Conservation (phyloP, 495 filamentous ascomycete genomes). For the Oleoguttula mirabilis region DNA sequence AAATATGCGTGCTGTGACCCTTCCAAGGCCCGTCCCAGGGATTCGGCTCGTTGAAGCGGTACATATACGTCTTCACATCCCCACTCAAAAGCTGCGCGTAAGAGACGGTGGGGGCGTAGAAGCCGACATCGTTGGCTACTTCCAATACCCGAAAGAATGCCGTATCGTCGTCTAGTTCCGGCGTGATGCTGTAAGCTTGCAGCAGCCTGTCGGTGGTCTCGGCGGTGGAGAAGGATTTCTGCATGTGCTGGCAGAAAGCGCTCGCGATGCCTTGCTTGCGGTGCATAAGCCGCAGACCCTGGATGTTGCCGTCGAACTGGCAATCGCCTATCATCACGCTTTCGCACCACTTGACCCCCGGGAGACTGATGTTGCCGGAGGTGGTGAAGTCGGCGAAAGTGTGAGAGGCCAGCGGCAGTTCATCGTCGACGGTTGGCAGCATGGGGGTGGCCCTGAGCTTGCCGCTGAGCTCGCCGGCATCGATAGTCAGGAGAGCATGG, state of each 20-base stretch:
- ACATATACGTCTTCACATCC: slow-evolving; percentile 28
- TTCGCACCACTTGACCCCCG: slow-evolving; percentile 26
- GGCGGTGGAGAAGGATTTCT: slow-evolving; percentile 17
- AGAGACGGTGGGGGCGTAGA: slow-evolving; percentile 30
- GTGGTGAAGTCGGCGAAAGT: slow-evolving; percentile 14
- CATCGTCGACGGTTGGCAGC: slow-evolving; percentile 29
- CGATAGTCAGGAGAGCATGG: slow-evolving; percentile 27
- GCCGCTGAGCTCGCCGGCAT: slow-evolving; percentile 27
- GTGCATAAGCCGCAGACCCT: slow-evolving; percentile 3
- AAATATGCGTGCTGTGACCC: slow-evolving; percentile 32
- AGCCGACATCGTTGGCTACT: slow-evolving; percentile 32
- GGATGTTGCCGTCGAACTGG: slow-evolving; percentile 31
- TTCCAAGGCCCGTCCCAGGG: slow-evolving; percentile 39
- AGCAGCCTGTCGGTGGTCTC: slow-evolving; percentile 22
- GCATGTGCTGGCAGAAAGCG: slow-evolving; percentile 26
- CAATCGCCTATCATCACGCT: slow-evolving; percentile 36
- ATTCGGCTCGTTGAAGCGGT: slow-evolving; percentile 40
- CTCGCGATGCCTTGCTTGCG: slow-evolving; percentile 27
- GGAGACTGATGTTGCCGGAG: slow-evolving; percentile 19
- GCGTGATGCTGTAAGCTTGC: slow-evolving; percentile 25
- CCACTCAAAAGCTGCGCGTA: slow-evolving; percentile 31
- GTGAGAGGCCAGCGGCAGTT: slow-evolving; percentile 24
- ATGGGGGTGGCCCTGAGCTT: slow-evolving; percentile 19
- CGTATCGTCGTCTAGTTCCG: slow-evolving; percentile 25
- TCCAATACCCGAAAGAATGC: slow-evolving; percentile 29